These are phyloP conservation scores for Kingdonia uniflora DNA, from an alignment of 164 flowering plant species.

Conservation along the genomic window DNA sequence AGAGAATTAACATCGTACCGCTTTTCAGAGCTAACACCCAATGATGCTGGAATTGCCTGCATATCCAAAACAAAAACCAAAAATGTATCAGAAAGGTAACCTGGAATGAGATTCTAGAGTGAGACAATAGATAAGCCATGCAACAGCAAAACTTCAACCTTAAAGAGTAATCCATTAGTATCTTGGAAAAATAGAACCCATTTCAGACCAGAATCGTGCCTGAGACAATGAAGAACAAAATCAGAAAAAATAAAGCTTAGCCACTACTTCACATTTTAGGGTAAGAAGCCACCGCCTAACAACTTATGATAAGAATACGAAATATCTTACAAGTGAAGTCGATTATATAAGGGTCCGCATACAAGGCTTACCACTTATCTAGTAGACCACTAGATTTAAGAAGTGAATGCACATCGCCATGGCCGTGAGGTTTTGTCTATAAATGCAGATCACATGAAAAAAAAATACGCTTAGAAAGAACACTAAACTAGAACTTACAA, in stretches of 20 bases:
- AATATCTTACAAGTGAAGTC: too few relatives aligned
- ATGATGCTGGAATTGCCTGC: constrained; percentile 91
- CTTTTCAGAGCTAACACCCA: constrained; percentile 83
- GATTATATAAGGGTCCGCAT: background rate
- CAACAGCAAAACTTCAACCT: constrained; percentile 31
- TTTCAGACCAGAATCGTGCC: constrained; percentile 77
- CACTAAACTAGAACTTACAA: background rate
- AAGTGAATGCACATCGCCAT: constrained; percentile 97
- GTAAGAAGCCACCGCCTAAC: background rate
- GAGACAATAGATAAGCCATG: constrained; percentile 2
- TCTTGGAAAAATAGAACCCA: constrained; percentile 99
- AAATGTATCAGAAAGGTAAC: constrained; percentile 3
- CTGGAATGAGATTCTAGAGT: background rate
- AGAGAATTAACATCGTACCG: constrained; percentile 90
- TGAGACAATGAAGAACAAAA: constrained; percentile 16
- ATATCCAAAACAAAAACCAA: constrained; percentile 5
- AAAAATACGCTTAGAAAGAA: background rate
- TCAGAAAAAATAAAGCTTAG: background rate
- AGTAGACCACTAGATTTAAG: constrained; percentile 87
- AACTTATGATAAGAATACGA: background rate
- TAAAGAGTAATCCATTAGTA: constrained; percentile 94
- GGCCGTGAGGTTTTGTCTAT: constrained; percentile 99
- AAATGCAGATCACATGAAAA: constrained; percentile 9
- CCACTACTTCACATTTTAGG: too few relatives aligned
- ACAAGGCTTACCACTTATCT: constrained; percentile 45